Evolutionary conservation across 148 eudicot genomes (phyloP), one percentile per base, ranked within the genome.

Genomic region (Heliamphora exappendiculata): DNA sequence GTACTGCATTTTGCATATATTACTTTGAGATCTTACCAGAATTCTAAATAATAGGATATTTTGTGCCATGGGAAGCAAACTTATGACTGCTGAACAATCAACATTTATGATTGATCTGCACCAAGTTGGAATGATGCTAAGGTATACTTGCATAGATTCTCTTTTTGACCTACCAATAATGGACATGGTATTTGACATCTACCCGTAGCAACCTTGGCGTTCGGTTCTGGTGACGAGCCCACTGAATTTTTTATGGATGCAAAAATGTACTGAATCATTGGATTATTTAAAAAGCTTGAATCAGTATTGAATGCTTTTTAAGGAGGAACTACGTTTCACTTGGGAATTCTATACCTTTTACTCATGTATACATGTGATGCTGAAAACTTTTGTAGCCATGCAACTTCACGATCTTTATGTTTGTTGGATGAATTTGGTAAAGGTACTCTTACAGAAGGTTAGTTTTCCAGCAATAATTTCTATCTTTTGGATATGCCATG

Each of bases 101-200:
- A 92, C 98, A 82, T 95, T 95, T 81, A 95, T 95, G 98, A 89
- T 95, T 84, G 98, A 95, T 80, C 89, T 95, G 67, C 97, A 91
- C 79, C 98, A 95, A 86, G 97, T 95, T 34, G 96, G 97, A 59
- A 86, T 89, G 88, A 95, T 95, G 98, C 84, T 95, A 82, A 95
- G 98, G 98, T 91, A 87, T 65, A 29, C 64, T 33, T 63, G 2
- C 67, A 42, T 12, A 0, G 50, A 60, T 71, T 74, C 34, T 50
- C 19, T 64, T 49, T 17, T 16, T 62, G 3, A 71, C 51, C 41
- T 31, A n/a, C 41, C 28, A 26, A 29, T 24, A 24, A 10, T 10
- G 34, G n/a, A 67, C n/a, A 19, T 53, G 47, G 45, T 28, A 12
- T 77, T 62, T 20, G 19, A 5, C 34, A 28, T 26, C 37, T 55